These are phyloP conservation scores for Physcomitrium patens DNA, from an alignment of 225 moss, liverwort and hornwort species.

Conservation along the genomic window DNA sequence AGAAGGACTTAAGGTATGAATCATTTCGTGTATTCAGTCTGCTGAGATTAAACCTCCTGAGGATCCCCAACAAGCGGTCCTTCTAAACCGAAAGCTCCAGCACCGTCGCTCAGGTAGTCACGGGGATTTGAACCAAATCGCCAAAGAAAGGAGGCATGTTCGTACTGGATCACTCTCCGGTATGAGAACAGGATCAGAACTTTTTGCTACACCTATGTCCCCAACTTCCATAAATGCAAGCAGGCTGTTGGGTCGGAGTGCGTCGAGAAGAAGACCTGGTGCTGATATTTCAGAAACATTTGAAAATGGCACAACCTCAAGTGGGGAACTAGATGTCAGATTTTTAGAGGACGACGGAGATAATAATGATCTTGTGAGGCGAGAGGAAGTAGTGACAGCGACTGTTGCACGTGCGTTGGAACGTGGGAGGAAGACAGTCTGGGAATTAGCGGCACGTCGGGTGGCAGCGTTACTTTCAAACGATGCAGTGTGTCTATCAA, in stretches of 20 bases:
- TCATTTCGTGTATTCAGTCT: constrained; percentile 32
- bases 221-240: constrained; percentile 52
- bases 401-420: constrained; percentile 81
- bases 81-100: constrained; percentile 41
- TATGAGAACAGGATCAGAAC: constrained; percentile 21
- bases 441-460: constrained; percentile 94
- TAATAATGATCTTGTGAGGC: constrained; percentile 50
- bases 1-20: too few species aligned
- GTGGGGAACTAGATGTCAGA: constrained; percentile 57
- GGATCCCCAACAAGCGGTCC: constrained; percentile 25
- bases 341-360: constrained; percentile 45
- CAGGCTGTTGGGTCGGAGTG: constrained; percentile 45
- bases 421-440: constrained; percentile 92
- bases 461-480: constrained; percentile 90
- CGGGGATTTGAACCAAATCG: constrained; percentile 49
- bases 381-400: constrained; percentile 71
- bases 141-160: constrained; percentile 61
- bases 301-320: constrained; percentile 48
- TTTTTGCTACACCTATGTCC: constrained; percentile 52
- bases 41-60: constrained; percentile 20
- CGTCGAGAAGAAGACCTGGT: constrained; percentile 46
- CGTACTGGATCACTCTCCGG: constrained; percentile 68
- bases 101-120: constrained; percentile 58
- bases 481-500: constrained; percentile 84
- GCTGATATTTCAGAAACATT: constrained; percentile 43